These are phyloP conservation scores for Mycena latifolia DNA, from an alignment of 768 basidiomycete species.

Conservation along the genomic window DNA sequence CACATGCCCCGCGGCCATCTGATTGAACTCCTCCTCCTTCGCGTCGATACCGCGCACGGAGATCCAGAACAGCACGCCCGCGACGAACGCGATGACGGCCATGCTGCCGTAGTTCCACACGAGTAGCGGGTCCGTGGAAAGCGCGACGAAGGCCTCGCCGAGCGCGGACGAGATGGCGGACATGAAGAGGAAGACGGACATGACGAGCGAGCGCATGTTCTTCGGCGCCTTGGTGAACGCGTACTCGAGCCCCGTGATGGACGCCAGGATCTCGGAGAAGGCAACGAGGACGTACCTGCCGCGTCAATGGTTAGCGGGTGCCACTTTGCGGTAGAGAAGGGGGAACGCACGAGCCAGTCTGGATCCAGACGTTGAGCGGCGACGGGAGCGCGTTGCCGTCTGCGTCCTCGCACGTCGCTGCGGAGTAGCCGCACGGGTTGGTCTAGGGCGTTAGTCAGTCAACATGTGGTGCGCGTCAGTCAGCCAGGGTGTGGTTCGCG, in stretches of 20 bases:
- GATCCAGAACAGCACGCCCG: constrained; percentile 54
- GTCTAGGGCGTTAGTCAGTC: too few species aligned
- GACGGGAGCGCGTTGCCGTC: constrained; percentile 53
- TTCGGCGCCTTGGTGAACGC: constrained; percentile 68
- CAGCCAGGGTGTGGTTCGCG: too few species aligned
- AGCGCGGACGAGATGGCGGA: constrained; percentile 58
- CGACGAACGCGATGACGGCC: constrained; percentile 50
- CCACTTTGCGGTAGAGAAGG: constrained; percentile 21
- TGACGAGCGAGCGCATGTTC: constrained; percentile 77
- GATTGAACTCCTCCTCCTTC: constrained; percentile 61
- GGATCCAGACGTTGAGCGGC: constrained; percentile 65
- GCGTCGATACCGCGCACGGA: constrained; percentile 56
- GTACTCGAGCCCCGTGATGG: constrained; percentile 59
- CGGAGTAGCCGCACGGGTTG: constrained; percentile 59
- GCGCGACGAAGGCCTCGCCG: constrained; percentile 61
- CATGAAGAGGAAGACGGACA: constrained; percentile 60
- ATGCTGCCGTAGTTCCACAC: constrained; percentile 64
- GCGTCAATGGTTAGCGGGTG: not conserved
- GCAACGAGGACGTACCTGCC: constrained; percentile 76
- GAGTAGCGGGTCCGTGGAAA: constrained; percentile 57
- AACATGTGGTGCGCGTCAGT: too few species aligned
- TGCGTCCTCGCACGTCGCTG: constrained; percentile 53
- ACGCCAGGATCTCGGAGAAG: constrained; percentile 70
- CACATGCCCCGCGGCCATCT: constrained; percentile 48
- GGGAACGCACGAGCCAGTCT: constrained; percentile 63